A percentile compares a stretch with the other conserved stretches of the same genome.
phyloP scores from a whole-genome alignment of 2,329 filamentous ascomycete species.

The Diplodia corticola region DNA sequence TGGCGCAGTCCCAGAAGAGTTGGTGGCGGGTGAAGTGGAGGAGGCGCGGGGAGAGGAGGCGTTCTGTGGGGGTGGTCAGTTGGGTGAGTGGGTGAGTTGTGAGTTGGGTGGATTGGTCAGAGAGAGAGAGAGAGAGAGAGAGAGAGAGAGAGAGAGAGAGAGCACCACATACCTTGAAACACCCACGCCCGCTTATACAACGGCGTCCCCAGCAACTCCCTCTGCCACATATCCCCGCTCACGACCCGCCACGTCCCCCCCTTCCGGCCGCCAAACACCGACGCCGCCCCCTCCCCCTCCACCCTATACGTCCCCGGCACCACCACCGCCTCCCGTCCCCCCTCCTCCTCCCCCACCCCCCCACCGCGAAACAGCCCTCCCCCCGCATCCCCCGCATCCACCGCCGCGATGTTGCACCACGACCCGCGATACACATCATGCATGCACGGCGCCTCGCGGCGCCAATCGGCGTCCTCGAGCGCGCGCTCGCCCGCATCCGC shows the following conservation, averaged over 20 bases:
- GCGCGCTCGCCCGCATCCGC: neutral
- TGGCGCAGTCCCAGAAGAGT: neutral
- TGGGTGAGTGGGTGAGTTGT: neutral
- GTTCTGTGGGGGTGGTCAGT: too few relatives aligned
- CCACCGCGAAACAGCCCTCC: neutral
- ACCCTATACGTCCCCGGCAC: neutral
- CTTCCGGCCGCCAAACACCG: neutral
- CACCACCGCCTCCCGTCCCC: neutral
- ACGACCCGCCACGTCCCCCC: neutral
- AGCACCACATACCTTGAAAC: neutral
- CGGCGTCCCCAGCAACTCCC: neutral
- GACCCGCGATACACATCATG: neutral
- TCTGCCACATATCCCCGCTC: neutral
- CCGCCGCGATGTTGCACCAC: neutral
- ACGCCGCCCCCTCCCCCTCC: neutral
- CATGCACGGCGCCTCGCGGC: neutral
- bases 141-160: too few relatives aligned
- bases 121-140: neutral
- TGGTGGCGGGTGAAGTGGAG: neutral
- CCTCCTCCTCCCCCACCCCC: too few relatives aligned
- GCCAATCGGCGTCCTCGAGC: neutral
- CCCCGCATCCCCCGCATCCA: neutral
- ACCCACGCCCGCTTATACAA: neutral
- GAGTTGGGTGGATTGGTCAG: neutral
- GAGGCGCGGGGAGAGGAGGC: neutral